Conservation (phyloP, 495 filamentous ascomycete genomes). For the Aspergillus sclerotiicarbonarius region DNA sequence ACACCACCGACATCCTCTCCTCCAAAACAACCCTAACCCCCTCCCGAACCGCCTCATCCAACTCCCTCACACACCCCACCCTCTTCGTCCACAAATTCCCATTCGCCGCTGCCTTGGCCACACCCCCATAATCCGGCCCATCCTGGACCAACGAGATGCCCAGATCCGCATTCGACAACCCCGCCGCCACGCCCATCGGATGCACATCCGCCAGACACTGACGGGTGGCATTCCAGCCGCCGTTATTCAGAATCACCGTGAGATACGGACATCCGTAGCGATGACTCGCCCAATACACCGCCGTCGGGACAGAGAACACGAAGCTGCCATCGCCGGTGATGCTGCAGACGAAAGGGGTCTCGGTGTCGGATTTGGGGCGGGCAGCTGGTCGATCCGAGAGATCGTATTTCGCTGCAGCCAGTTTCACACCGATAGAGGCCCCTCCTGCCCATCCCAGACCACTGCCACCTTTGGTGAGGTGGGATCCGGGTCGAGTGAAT, state of each 20-base stretch:
- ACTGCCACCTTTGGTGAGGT: constrained; percentile 28
- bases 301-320: constrained; percentile 26
- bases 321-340: constrained; percentile 32
- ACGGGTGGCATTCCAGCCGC: constrained; percentile 22
- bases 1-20: not conserved
- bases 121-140: constrained; percentile 21
- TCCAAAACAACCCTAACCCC: constrained; percentile 3
- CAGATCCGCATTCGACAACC: constrained; percentile 16
- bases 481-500: constrained; percentile 18
- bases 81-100: constrained; percentile 21
- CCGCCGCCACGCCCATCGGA: constrained; percentile 13
- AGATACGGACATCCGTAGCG: constrained; percentile 27
- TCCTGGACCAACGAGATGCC: constrained; percentile 23
- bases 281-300: constrained; percentile 29
- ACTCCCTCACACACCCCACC: not conserved
- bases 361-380: not conserved
- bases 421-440: constrained; percentile 28
- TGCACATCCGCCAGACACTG: constrained; percentile 21
- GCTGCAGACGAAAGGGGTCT: constrained; percentile 22
- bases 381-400: constrained; percentile 10
- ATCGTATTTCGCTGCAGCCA: constrained; percentile 18
- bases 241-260: constrained; percentile 32
- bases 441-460: constrained; percentile 32
- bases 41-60: constrained; percentile 9
- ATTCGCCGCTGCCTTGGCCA: constrained; percentile 23